phyloP scores from a whole-genome alignment of 78 protist species.

The Protostelium mycophagum region DNA sequence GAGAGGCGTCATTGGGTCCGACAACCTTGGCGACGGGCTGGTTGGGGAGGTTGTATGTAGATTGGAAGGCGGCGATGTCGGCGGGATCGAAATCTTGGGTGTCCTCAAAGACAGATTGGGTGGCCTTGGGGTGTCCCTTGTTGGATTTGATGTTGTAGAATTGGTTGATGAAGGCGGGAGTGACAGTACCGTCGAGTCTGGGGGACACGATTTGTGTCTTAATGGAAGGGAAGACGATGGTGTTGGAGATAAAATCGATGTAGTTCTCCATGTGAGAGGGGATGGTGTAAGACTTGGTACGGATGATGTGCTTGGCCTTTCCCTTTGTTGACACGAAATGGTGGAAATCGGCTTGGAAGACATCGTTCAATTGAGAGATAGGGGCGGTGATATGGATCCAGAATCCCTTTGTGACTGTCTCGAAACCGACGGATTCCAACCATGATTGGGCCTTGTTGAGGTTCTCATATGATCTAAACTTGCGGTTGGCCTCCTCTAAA shows the following conservation, averaged over 20 bases:
- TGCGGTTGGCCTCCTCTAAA: not conserved
- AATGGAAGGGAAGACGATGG: not conserved
- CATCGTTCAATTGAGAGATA: not conserved
- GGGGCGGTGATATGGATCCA: not conserved
- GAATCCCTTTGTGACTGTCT: not conserved
- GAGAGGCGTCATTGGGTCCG: conserved; percentile 31
- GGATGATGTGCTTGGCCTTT: not conserved
- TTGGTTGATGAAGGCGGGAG: not conserved
- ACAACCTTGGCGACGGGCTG: conserved; percentile 17
- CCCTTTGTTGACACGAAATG: not conserved
- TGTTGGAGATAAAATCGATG: not conserved
- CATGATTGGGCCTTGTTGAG: not conserved
- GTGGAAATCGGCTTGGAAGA: not conserved
- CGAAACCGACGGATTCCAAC: not conserved
- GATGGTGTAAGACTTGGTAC: not conserved
- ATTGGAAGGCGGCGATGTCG: conserved; percentile 28
- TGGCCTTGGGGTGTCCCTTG: not conserved
- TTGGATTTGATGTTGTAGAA: not conserved
- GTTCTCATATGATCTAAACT: not conserved
- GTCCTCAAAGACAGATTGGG: conserved; percentile 49
- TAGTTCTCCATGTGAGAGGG: not conserved
- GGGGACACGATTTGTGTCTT: not conserved
- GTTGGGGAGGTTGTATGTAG: not conserved
- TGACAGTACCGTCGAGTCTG: not conserved
- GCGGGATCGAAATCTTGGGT: conserved; percentile 32